Percentiles rank a stretch among this genome's conserved stretches.
Evolutionary conservation across 306 rosid genomes (phyloP).

Genomic region (Hylodesmum podocarpum): DNA sequence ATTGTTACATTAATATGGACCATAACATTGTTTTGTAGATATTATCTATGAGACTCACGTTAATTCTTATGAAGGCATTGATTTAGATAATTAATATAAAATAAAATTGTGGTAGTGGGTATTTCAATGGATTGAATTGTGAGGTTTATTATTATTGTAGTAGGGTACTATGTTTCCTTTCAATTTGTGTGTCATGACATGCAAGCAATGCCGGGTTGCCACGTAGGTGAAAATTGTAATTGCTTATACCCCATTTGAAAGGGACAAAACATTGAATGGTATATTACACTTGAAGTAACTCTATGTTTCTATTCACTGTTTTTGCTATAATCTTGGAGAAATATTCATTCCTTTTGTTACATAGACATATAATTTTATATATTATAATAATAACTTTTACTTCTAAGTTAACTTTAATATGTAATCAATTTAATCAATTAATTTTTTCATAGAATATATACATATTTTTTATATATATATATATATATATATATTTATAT

Average conservation of each 20-base stretch:
- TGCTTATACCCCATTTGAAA: background rate
- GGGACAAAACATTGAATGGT: slow-evolving; percentile 16
- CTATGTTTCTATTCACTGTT: background rate
- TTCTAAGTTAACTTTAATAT: no score
- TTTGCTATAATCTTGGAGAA: slow-evolving; percentile 4
- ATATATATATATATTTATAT: no score
- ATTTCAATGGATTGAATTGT: slow-evolving; percentile 17
- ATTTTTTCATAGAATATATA: no score
- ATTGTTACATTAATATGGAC: slow-evolving; percentile 3
- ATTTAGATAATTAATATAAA: background rate
- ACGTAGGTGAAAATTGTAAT: slow-evolving; percentile 21
- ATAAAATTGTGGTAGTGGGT: slow-evolving; percentile 37
- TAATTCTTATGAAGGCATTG: slow-evolving; percentile 26
- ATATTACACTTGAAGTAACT: slow-evolving; percentile 8
- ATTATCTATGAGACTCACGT: slow-evolving; percentile 41
- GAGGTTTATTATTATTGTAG: slow-evolving; percentile 26
- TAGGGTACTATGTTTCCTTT: slow-evolving; percentile 28
- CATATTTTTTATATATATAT: no score
- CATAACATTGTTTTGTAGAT: slow-evolving; percentile 27
- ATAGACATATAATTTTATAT: background rate
- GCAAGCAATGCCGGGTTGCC: slow-evolving; percentile 32
- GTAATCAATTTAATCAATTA: no score
- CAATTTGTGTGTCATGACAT: slow-evolving; percentile 20
- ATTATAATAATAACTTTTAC: no score
- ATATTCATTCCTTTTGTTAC: background rate